phyloP scores from a whole-genome alignment of 768 basidiomycete genomes.

The Clavulina sp. region DNA sequence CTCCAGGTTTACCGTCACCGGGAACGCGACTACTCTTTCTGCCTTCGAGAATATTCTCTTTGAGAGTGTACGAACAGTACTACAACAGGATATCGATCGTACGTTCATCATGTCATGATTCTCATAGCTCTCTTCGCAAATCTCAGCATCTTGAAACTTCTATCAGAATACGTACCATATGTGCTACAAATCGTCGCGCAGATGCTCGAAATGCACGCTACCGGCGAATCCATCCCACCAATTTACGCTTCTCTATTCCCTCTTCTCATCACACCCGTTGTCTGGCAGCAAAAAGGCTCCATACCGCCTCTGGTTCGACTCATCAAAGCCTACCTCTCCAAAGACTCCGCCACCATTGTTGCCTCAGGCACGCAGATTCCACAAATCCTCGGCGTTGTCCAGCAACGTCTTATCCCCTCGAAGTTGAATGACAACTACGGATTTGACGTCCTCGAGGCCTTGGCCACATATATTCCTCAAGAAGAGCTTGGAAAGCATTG shows the following conservation, averaged over 20 bases:
- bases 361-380: conserved; percentile 53
- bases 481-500: conserved; percentile 51
- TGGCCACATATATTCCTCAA: conserved; percentile 58
- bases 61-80: conserved; percentile 68
- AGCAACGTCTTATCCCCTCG: conserved; percentile 76
- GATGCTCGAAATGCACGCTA: conserved; percentile 68
- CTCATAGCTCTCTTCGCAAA: not conserved
- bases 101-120: conserved; percentile 15
- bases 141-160: not conserved
- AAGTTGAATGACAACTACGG: conserved; percentile 83
- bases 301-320: conserved; percentile 85
- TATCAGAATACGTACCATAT: conserved; percentile 85
- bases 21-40: conserved; percentile 43
- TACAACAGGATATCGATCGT: conserved; percentile 91
- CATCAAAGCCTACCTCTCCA: conserved; percentile 62
- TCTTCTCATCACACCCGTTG: conserved; percentile 63
- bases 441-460: conserved; percentile 69
- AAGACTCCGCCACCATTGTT: conserved; percentile 52
- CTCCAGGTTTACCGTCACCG: conserved; percentile 61
- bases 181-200: conserved; percentile 94
- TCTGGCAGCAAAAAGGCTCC: conserved; percentile 90
- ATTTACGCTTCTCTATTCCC: conserved; percentile 67
- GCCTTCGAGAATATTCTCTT: conserved; percentile 72
- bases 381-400: conserved; percentile 68
- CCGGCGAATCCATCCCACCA: conserved; percentile 43